Base-by-base conservation (phyloP, 805 yeast genomes). In the Cyberlindnera suaveolens region DNA sequence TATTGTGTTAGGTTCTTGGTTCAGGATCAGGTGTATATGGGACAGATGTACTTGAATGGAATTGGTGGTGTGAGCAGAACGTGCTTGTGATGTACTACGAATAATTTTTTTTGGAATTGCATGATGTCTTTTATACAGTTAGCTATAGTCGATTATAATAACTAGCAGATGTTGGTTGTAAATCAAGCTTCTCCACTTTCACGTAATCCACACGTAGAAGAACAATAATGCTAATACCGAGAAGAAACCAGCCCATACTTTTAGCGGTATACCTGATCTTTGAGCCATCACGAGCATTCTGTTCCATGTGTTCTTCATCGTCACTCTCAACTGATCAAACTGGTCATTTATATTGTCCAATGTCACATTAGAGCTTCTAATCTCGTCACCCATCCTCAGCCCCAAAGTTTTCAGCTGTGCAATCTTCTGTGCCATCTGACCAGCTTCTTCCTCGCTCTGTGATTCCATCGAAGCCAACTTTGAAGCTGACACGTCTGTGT, bases 261-360 rank as follows among this genome's bases (percentile, higher is more conserved):
- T 73, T 69, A 83, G 68, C 45, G 83, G 68, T n/a, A 82, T 72
- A 10, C 85, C 82, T 10, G 82, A 71, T 49, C 67, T 70, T 49
- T 76, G 74, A 4, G 85, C 86, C 78, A 83, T 78, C 3, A 68
- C 62, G 62, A 77, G 62, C 85, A 82, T 77, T 34, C 74, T 68
- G 39, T 65, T 66, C 62, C 73, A 72, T 3, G 83, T 80, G 38
- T 65, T 67, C 47, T 74, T 75, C 40, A 83, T 68, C 43, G 67
- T 65, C 2, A 61, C 54, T 16, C 75, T 61, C 1, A 80, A 68
- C 38, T 61, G 60, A 31, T 72, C 78, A 54, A 77, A 77, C 15
- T 70, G 65, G 31, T 71, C 57, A 6, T 67, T 66, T 48, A 77
- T 53, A 18, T 63, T 60, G 31, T 61, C 63, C 35, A 77, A 54